phyloP scores from a whole-genome alignment of 192 early-diverging fungal species.

The Entrophospora sp. region DNA sequence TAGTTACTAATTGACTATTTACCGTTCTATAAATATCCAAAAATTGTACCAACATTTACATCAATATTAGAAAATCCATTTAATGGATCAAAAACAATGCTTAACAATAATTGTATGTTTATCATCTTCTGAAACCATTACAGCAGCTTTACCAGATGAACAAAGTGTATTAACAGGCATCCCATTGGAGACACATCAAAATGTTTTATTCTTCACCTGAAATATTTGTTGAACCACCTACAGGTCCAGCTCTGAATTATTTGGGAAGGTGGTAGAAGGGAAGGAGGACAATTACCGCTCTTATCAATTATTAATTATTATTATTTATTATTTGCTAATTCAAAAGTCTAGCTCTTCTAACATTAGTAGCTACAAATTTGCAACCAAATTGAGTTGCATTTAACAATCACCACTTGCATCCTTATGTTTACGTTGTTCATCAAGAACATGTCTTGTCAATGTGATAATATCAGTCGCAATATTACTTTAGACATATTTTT shows the following conservation, averaged over 20 bases:
- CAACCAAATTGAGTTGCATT: slow-evolving; percentile 85
- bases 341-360: slow-evolving; percentile 91
- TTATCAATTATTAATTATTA: no score
- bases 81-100: slow-evolving; percentile 98
- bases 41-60: no score
- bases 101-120: slow-evolving; percentile 88
- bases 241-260: slow-evolving; percentile 66
- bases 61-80: no score
- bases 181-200: slow-evolving; percentile 93
- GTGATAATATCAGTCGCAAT: slow-evolving; percentile 82
- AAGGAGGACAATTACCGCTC: no score
- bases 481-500: slow-evolving; percentile 10
- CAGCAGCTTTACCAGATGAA: slow-evolving; percentile 79
- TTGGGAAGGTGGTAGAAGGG: no score
- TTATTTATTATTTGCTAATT: slow-evolving; percentile 63
- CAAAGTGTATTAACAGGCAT: slow-evolving; percentile 91
- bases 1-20: slow-evolving; percentile 93
- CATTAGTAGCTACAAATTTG: slow-evolving; percentile 96
- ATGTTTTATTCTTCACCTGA: slow-evolving; percentile 93
- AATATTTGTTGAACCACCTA: slow-evolving; percentile 74
- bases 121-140: slow-evolving; percentile 92
- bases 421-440: slow-evolving; percentile 75
- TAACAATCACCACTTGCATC: slow-evolving; percentile 93
- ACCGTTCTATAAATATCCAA: no score
- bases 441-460: slow-evolving; percentile 85